Percentiles rank a stretch among this genome's conserved stretches.
Evolutionary conservation across 352 stramenopile genomes (phyloP).

Genomic region (Globisporangium alternatum): DNA sequence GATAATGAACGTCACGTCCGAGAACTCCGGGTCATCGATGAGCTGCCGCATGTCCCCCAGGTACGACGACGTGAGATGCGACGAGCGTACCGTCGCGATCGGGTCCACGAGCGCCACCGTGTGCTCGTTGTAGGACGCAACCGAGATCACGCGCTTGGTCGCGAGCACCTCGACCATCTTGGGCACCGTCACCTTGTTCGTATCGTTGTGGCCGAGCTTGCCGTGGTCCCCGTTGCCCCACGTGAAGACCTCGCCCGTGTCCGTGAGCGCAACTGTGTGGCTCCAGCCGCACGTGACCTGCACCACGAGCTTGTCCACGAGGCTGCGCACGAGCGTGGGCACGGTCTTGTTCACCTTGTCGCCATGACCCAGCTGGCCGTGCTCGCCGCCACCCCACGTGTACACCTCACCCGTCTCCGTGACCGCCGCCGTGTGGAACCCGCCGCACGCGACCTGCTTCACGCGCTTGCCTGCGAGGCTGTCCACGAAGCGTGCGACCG

Average conservation of each 20-base stretch:
- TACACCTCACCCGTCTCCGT: conserved; percentile 85
- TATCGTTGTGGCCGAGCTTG: conserved; percentile 94
- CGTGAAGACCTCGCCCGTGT: conserved; percentile 91
- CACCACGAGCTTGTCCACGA: conserved; percentile 88
- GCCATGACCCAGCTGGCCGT: conserved; percentile 95
- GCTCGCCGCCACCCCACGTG: conserved; percentile 89
- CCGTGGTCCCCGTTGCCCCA: conserved; percentile 93
- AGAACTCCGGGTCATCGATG: conserved; percentile 90
- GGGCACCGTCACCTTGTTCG: conserved; percentile 93
- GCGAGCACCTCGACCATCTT: conserved; percentile 91
- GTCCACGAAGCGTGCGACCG: conserved; percentile 71
- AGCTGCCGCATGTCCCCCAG: conserved; percentile 90
- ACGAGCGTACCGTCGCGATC: conserved; percentile 69
- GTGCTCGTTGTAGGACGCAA: conserved; percentile 98
- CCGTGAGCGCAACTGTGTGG: conserved; percentile 93
- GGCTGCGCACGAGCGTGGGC: conserved; percentile 88
- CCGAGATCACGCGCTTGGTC: conserved; percentile 91
- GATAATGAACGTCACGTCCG: conserved; percentile 87
- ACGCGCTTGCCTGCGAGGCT: conserved; percentile 66
- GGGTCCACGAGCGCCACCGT: conserved; percentile 91
- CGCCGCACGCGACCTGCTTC: conserved; percentile 87
- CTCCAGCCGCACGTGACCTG: conserved; percentile 97
- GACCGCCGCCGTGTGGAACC: conserved; percentile 85
- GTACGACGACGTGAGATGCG: conserved; percentile 82
- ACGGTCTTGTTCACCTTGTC: conserved; percentile 96